Percentiles rank a stretch among this genome's conserved stretches.
Conservation (phyloP, 2,329 filamentous ascomycete species). For the Penicillium sp. region DNA sequence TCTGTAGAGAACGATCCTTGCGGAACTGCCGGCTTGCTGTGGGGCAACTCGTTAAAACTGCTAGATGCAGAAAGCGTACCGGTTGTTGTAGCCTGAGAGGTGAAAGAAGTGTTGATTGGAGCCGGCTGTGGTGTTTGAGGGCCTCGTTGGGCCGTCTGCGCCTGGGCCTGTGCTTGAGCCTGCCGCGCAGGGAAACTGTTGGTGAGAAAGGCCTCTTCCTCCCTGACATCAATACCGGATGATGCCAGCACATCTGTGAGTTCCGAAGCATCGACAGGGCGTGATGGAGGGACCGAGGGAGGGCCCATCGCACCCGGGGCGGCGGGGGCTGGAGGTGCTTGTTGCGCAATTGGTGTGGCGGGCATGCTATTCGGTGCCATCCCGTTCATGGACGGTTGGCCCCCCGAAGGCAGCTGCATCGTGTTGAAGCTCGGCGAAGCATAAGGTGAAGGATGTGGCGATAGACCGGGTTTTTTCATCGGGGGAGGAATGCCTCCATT, state of each 20-base stretch:
- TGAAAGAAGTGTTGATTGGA: slow-evolving; percentile 50
- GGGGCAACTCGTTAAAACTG: slow-evolving; percentile 56
- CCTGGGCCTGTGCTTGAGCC: slow-evolving; percentile 39
- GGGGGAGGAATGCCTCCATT: slow-evolving; percentile 63
- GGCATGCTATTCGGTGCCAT: slow-evolving; percentile 58
- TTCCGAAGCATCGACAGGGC: slow-evolving; percentile 65
- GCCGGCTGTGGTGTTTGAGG: slow-evolving; percentile 55
- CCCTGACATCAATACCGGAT: slow-evolving; percentile 83
- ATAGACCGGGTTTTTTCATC: slow-evolving; percentile 73
- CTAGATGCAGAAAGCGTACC: slow-evolving; percentile 46
- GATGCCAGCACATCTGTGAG: slow-evolving; percentile 81
- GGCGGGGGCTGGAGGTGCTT: slow-evolving; percentile 39
- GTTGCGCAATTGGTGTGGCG: slow-evolving; percentile 54
- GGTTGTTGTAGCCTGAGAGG: slow-evolving; percentile 46
- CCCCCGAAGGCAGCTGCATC: slow-evolving; percentile 49
- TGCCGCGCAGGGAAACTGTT: slow-evolving; percentile 53
- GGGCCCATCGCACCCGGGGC: slow-evolving; percentile 62
- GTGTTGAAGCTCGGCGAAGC: slow-evolving; percentile 62
- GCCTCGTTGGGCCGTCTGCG: slow-evolving; percentile 35
- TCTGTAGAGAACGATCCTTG: slow-evolving; percentile 68
- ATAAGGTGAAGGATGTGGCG: slow-evolving; percentile 68
- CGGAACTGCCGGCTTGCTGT: slow-evolving; percentile 59
- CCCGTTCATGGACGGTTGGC: slow-evolving; percentile 40
- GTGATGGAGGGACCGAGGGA: slow-evolving; percentile 68
- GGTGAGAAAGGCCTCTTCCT: slow-evolving; percentile 82